Evolutionary conservation across 2,329 filamentous ascomycete species (phyloP).

Genomic region (Neonectria faginata): DNA sequence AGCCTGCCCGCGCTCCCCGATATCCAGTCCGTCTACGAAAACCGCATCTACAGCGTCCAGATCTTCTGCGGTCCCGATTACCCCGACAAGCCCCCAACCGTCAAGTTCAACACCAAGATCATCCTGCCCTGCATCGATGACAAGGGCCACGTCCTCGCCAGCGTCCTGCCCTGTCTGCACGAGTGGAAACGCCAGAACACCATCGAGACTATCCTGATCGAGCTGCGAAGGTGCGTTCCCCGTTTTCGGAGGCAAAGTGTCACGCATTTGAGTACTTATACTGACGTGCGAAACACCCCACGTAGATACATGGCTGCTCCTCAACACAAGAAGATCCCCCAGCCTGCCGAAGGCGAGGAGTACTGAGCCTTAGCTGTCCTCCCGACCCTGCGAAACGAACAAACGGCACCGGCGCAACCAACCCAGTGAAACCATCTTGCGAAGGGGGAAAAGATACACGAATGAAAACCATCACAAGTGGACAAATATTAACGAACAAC

Average conservation of each 20-base stretch:
- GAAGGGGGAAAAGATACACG: conserved; percentile 16
- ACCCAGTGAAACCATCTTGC: conserved; percentile 16
- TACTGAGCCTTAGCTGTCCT: conserved; percentile 46
- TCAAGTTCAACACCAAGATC: conserved; percentile 93
- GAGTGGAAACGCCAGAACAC: conserved; percentile 95
- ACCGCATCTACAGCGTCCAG: conserved; percentile 97
- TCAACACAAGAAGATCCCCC: conserved; percentile 92
- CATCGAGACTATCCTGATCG: conserved; percentile 93
- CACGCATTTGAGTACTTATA: not conserved
- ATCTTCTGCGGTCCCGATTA: conserved; percentile 94
- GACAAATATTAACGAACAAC: conserved; percentile 34
- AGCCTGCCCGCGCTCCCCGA: conserved; percentile 18
- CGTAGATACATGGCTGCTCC: conserved; percentile 90
- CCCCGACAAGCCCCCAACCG: conserved; percentile 87
- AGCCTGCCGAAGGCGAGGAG: conserved; percentile 85
- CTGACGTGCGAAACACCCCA: not conserved
- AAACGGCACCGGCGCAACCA: conserved; percentile 9
- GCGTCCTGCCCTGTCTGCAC: conserved; percentile 84
- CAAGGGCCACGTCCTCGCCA: conserved; percentile 86
- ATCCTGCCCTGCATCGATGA: conserved; percentile 95
- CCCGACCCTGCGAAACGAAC: conserved; percentile 10
- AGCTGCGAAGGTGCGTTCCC: conserved; percentile 76
- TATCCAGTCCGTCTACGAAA: conserved; percentile 89
- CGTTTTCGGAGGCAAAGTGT: not conserved
- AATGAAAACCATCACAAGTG: conserved; percentile 22